A percentile compares a stretch with the other conserved stretches of the same genome.
phyloP scores from a whole-genome alignment of 1,284 basidiomycete species.

The Melampsora occidentalis region DNA sequence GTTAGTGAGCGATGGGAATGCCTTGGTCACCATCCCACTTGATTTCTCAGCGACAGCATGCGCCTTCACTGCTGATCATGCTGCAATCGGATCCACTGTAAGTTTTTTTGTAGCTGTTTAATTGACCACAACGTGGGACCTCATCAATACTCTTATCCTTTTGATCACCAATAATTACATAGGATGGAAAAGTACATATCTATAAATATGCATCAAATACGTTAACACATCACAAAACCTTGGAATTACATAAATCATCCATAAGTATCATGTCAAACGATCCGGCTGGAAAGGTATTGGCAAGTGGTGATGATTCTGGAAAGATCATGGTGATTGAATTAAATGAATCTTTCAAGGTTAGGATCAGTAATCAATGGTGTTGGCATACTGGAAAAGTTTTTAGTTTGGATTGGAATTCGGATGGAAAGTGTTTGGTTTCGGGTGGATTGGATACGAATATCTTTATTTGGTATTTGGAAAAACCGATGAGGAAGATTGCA shows the following conservation, averaged over 20 bases:
- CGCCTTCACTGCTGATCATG: slow-evolving; percentile 57
- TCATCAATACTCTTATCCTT: too few relatives aligned
- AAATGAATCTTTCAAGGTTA: slow-evolving; percentile 60
- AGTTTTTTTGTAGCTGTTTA: slow-evolving; percentile 46
- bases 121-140: too few relatives aligned
- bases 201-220: slow-evolving; percentile 54
- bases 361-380: slow-evolving; percentile 73
- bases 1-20: slow-evolving; percentile 65
- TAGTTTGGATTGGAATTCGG: slow-evolving; percentile 72
- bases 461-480: slow-evolving; percentile 79
- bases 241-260: slow-evolving; percentile 68
- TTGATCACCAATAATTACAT: slow-evolving; percentile 1
- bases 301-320: slow-evolving; percentile 65
- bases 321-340: slow-evolving; percentile 77
- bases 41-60: slow-evolving; percentile 63
- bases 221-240: slow-evolving; percentile 53
- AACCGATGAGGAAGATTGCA: slow-evolving; percentile 72
- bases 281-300: slow-evolving; percentile 60
- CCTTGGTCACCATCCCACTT: slow-evolving; percentile 61
- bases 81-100: slow-evolving; percentile 76
- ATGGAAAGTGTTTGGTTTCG: slow-evolving; percentile 73
- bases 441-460: slow-evolving; percentile 88
- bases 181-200: slow-evolving; percentile 73
- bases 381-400: slow-evolving; percentile 81
- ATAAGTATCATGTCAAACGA: slow-evolving; percentile 79